A percentile compares a stretch with the other conserved stretches of the same genome.
phyloP scores from a whole-genome alignment of 257 asterid genomes.

The Ocimum tenuiflorum region DNA sequence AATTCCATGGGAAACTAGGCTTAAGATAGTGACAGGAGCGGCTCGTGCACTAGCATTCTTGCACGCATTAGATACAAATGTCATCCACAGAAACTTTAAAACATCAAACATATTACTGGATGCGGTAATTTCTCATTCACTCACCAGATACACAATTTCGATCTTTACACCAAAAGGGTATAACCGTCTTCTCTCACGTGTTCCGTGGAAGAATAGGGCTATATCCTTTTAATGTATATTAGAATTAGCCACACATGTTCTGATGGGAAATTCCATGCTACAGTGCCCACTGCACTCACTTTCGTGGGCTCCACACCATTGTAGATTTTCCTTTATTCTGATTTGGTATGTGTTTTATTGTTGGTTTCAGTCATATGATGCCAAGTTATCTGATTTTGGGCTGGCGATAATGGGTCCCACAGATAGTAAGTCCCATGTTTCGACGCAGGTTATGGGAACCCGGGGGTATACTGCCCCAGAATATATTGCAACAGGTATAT shows the following conservation, averaged over 20 bases:
- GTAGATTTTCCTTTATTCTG: too few relatives aligned
- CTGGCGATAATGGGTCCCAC: not conserved
- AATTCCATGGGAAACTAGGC: not conserved
- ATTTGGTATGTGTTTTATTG: too few relatives aligned
- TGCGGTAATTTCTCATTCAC: not conserved
- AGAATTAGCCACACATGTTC: too few relatives aligned
- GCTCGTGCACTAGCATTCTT: not conserved
- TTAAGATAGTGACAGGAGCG: not conserved
- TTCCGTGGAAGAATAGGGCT: too few relatives aligned
- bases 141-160: too few relatives aligned
- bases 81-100: not conserved
- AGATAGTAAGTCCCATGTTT: not conserved
- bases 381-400: constrained; percentile 2
- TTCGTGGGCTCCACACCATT: too few relatives aligned
- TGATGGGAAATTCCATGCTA: too few relatives aligned
- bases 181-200: too few relatives aligned
- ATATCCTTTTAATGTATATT: too few relatives aligned
- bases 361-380: not conserved
- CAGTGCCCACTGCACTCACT: too few relatives aligned
- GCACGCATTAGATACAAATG: not conserved
- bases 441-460: constrained; percentile 4
- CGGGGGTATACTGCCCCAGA: not conserved
- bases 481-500: constrained; percentile 56
- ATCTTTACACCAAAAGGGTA: too few relatives aligned
- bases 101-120: not conserved